A percentile compares a stretch with the other conserved stretches of the same genome.
Evolutionary conservation across 2,329 filamentous ascomycete species (phyloP).

Genomic region (Chrysoporthe cubensis): DNA sequence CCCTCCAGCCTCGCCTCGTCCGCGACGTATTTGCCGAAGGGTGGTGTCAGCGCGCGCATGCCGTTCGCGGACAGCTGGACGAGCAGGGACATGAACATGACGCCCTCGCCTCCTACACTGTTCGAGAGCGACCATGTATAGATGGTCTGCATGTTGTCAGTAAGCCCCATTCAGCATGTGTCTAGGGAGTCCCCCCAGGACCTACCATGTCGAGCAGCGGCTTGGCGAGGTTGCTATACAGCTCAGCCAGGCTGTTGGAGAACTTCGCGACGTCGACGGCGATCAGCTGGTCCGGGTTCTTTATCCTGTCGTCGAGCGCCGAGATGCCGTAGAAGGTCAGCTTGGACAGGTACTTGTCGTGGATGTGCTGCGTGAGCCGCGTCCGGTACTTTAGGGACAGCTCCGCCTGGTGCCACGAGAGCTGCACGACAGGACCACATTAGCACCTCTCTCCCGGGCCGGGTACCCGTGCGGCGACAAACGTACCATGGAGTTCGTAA

Average conservation of each 20-base stretch:
- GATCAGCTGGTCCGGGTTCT: constrained; percentile 97
- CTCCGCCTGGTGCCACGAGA: constrained; percentile 96
- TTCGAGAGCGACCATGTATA: constrained; percentile 94
- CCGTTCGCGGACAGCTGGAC: constrained; percentile 91
- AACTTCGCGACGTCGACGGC: constrained; percentile 97
- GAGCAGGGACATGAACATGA: constrained; percentile 92
- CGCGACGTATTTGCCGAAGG: constrained; percentile 96
- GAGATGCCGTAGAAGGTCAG: constrained; percentile 98
- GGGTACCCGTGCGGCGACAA: background rate
- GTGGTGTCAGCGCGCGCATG: constrained; percentile 92
- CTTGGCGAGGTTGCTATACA: constrained; percentile 96
- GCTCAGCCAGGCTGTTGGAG: constrained; percentile 89
- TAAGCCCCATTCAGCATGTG: background rate
- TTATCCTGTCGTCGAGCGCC: constrained; percentile 93
- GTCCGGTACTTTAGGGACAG: constrained; percentile 91
- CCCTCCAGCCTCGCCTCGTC: constrained; percentile 94
- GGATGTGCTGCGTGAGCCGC: constrained; percentile 89
- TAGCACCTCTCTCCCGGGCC: no score
- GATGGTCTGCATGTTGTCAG: constrained; percentile 61
- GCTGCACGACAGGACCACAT: constrained; percentile 48
- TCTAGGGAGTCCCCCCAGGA: background rate
- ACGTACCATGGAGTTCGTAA: constrained; percentile 96
- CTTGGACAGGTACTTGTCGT: constrained; percentile 94
- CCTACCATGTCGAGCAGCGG: constrained; percentile 87
- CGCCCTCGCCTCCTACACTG: constrained; percentile 92